Base-by-base conservation (phyloP, 768 basidiomycete genomes). In the Tylopilus rubrobrunneus region DNA sequence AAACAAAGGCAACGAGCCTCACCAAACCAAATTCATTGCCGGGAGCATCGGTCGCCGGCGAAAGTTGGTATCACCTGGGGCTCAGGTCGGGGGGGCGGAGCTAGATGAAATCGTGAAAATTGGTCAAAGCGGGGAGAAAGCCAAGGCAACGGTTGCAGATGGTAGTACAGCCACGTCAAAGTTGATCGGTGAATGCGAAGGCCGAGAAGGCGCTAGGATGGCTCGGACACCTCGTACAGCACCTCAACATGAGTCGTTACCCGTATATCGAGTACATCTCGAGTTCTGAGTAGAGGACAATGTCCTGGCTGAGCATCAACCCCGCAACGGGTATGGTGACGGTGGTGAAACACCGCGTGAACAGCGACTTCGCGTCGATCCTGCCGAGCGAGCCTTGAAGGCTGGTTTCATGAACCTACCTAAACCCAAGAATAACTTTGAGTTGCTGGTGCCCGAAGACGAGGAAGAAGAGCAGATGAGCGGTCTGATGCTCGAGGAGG, bases 51-150 rank as follows among this genome's bases (percentile, higher is more conserved):
- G 92, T 25, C 81, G 92, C 58, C 73, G 97, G 59, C 74, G 91
- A 60, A 91, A 90, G 70, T 76, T 99, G 28, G 81, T 82, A 50
- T 76, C 98, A 14, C 97, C 97, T 0, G 73, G 75, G 25, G 92
- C 96, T 7, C 97, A 99, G 63, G 97, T 99, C 15, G 90, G 92
- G 9, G 97, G 98, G 72, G 73, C 79, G 3, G 97, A 99, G 70
- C 72, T 99, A 48, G 97, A 98, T 73, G 94, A 98, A 59, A 98
- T 99, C 56, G 96, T 97, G 59, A 99, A 98, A 76, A 98, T 98
- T 64, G 96, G 97, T 0, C 85, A 90, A 67, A 88, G 89, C 0
- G 87, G 92, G 4, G 94, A 96, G 73, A 87, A 82, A 62, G 90
- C 96, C 17, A 87, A 93, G 67, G 83, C 88, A 5, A 65, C 98